Conservation (phyloP, 2,329 filamentous ascomycete species). For the Lasiodiplodia gonubiensis region DNA sequence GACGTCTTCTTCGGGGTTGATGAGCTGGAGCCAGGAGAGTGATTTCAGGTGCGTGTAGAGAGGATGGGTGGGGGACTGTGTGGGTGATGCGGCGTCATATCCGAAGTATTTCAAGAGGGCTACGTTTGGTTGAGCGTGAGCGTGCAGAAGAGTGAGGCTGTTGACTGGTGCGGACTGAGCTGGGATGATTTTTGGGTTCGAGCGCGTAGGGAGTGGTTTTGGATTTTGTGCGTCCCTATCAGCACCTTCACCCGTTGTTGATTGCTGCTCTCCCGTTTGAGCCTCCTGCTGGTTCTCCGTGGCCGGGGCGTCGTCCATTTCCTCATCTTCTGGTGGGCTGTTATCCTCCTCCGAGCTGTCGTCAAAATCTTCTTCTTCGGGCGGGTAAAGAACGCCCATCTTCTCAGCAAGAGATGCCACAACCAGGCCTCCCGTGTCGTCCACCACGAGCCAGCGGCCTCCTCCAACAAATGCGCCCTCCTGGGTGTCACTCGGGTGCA, state of each 20-base stretch:
- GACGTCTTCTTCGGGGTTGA: constrained; percentile 75
- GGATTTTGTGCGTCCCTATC: constrained; percentile 4
- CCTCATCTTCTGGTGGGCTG: constrained; percentile 20
- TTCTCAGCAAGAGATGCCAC: constrained; percentile 85
- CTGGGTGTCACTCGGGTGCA: constrained; percentile 35
- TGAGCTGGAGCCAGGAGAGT: constrained; percentile 89
- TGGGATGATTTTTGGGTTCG: constrained; percentile 42
- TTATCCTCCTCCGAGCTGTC: constrained; percentile 36
- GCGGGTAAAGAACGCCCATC: constrained; percentile 77
- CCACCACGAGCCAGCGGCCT: constrained; percentile 79
- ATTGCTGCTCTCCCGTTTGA: background rate
- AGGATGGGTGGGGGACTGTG: constrained; percentile 68
- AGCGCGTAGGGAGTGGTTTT: constrained; percentile 24
- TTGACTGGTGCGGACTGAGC: constrained; percentile 73
- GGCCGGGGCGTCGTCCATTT: constrained; percentile 23
- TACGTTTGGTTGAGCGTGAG: constrained; percentile 86
- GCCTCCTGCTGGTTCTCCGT: constrained; percentile 8
- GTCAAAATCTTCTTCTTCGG: constrained; percentile 40
- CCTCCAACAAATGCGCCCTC: constrained; percentile 49
- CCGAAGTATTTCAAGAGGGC: constrained; percentile 87
- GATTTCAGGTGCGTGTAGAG: constrained; percentile 81
- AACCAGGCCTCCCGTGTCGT: constrained; percentile 84
- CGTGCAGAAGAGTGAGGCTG: constrained; percentile 80
- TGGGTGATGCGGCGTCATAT: constrained; percentile 71
- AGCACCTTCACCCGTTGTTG: background rate